Base-by-base conservation (phyloP, 2,329 filamentous ascomycete species). In the Fusarium coffeatum region DNA sequence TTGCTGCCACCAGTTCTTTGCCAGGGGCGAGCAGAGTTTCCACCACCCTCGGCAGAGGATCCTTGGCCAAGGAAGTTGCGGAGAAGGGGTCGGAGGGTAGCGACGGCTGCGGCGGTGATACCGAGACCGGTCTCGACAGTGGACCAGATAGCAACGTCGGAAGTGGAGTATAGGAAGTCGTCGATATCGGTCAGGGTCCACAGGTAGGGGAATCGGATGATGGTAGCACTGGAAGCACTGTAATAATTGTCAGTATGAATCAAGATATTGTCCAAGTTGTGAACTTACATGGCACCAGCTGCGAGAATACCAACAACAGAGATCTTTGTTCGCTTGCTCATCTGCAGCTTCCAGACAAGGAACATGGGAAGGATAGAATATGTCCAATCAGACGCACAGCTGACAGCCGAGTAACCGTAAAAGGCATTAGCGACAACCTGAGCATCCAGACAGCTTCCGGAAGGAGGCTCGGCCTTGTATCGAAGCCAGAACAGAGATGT, bases 101-200 rank as follows among this genome's bases (percentile, higher is more conserved):
- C 82, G 3, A 81, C 55, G 1, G 74, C 78, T 8, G 80, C 77
- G 10, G 82, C 80, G 2, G 77, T 79, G 42, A 84, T 81, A 32
- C 79, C 82, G 40, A 83, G 78, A 7, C 81, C 81, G 7, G 79
- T 80, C 66, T 84, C 82, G 40, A 83, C 77, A 22, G 83, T 83
- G 2, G 80, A 83, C 82, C 82, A 84, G 58, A 84, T 80, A 20
- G 81, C 81, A 8, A 84, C 74, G 49, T 82, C 81, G 22, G 80
- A 77, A 20, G 80, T 81, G 40, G 80, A 77, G 76, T 80, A 84
- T 12, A 83, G 78, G 62, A 82, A 84, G 59, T 84, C 83, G 42
- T 73, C 65, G 25, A 78, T 78, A 8, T 78, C 69, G 34, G 76
- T 76, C 16, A 84, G 71, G 7, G 75, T 66, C 32, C 77, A 71